Base-by-base conservation (phyloP, 1,284 basidiomycete species). In the Vanrija humicola region DNA sequence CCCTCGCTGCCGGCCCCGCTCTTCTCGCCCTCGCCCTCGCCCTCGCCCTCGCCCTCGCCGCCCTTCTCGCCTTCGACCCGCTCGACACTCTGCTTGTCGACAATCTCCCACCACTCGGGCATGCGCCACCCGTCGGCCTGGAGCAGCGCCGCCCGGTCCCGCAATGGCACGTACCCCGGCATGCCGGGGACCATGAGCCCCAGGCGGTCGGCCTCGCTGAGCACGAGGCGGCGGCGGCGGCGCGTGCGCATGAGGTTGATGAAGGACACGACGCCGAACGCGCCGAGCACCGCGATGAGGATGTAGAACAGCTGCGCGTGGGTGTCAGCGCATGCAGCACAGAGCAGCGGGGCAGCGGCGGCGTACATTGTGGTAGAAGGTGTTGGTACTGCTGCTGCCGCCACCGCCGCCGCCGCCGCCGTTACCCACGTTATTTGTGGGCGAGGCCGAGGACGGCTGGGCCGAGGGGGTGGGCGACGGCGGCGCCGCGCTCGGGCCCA, bases 91-190 rank as follows among this genome's bases (percentile, higher is more conserved):
- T 9, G 23, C 34, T 29, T 15, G 38, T 34, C 48, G 8, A 21
- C 16, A 10, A 74, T 59, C 49, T 75, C 70, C 73, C 73, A 75
- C 69, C 68, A 74, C 46, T 68, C 67, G 3, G 73, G 73, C 21
- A 51, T 42, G 12, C 65, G 54, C 38, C 63, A 65, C 1, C 70
- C 67, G 44, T 70, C 66, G 10, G 64, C 47, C 45, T 56, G 59
- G 3, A 48, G 52, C 38, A 68, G 38, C 6, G 47, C 39, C 4
- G 50, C 47, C 18, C 73, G 61, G 18, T 73, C 73, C 16, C 70
- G 64, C 46, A 73, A 49, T 9, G 72, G 67, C 26, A 75, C 59
- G 54, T 75, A 75, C 10, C 72, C 73, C 14, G 65, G 64, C 55
- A 75, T 57, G 42, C 73, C 73, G 8, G 73, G 73, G 8, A 72